Conservation (phyloP, 2,329 filamentous ascomycete genomes). For the Neoarthrinium moseri region DNA sequence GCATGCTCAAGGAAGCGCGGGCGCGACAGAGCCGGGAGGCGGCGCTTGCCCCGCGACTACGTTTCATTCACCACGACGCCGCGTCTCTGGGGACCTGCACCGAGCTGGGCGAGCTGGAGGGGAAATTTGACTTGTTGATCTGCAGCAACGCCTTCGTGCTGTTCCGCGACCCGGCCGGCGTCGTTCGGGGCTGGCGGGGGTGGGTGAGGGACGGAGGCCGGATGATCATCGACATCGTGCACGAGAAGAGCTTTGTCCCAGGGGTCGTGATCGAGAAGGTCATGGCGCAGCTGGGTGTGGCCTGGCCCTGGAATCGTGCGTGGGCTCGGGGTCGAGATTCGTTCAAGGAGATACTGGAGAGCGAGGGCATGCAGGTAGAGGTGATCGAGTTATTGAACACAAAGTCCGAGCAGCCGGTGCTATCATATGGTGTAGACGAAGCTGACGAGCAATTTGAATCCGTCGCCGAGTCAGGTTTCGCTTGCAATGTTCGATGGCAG, state of each 20-base stretch:
- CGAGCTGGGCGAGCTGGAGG: slow-evolving; percentile 25
- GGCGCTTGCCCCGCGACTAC: slow-evolving; percentile 8
- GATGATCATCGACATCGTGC: slow-evolving; percentile 31
- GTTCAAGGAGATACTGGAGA: slow-evolving; percentile 24
- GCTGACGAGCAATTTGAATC: background rate
- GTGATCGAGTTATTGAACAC: slow-evolving; percentile 23
- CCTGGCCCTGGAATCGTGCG: slow-evolving; percentile 13
- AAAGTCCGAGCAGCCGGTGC: slow-evolving; percentile 2
- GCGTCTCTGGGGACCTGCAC: background rate
- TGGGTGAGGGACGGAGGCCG: slow-evolving; percentile 26
- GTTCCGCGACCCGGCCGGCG: slow-evolving; percentile 22
- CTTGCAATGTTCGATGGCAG: slow-evolving; percentile 13
- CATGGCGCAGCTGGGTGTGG: background rate
- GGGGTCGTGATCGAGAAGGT: background rate
- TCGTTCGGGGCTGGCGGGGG: slow-evolving; percentile 26
- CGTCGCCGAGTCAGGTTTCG: background rate
- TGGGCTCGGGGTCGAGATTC: slow-evolving; percentile 29
- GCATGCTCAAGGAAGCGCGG: slow-evolving; percentile 29
- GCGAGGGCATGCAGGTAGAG: slow-evolving; percentile 25
- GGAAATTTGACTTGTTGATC: slow-evolving; percentile 28
- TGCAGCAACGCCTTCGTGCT: slow-evolving; percentile 34
- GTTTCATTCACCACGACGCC: background rate
- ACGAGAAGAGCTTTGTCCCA: background rate
- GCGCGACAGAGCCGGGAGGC: slow-evolving; percentile 11
- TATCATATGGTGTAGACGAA: background rate